Base-by-base conservation (phyloP, 208 protist genomes). In the Trypanosoma scelopori region DNA sequence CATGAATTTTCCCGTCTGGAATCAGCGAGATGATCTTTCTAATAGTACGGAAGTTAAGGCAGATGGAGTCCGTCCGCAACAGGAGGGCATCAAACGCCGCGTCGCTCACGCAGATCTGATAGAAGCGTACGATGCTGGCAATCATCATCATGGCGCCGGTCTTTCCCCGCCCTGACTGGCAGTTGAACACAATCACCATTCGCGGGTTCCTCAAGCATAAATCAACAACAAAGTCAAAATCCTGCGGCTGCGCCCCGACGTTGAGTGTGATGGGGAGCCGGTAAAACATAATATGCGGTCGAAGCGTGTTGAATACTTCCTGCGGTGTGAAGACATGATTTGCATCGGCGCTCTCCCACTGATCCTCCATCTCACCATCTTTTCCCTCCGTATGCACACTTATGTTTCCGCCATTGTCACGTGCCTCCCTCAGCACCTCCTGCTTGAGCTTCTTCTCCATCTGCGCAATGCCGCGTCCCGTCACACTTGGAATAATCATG, bases 221-320 rank as follows among this genome's bases (percentile, higher is more conserved):
- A 58, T 91, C 79, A 20, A 91, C 65, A 22, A 95, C 81, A 70
- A 95, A 95, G 74, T 95, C 86, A 61, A 95, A 95, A 75, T 95
- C 85, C 39, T 75, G 74, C 45, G 86, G 82, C 50, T 85, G 79
- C 30, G 89, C 86, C 4, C 85, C 86, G 12, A 92, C 65, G 67
- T 90, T 88, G 43, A 82, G 80, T 27, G 89, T 95, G 64, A 95
- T 89, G 53, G 89, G 89, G 0, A 82, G 79, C 48, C 89, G 84
- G 55, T 79, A 86, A 77, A 88, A 95, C 55, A 76, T 71, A 7
- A 94, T 70, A 51, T 84, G 64, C 47, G 53, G 28, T 49, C 77
- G 78, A 30, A 77, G 45, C 35, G 80, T 47, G 35, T 78, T 52
- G 69, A 93, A 95, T 1, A 90, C 74, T 35, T 92, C 84, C 0